Evolutionary conservation across 108 stramenopile genomes (phyloP), one percentile per base, ranked within the genome.

Genomic region (Skeletonema costatum): DNA sequence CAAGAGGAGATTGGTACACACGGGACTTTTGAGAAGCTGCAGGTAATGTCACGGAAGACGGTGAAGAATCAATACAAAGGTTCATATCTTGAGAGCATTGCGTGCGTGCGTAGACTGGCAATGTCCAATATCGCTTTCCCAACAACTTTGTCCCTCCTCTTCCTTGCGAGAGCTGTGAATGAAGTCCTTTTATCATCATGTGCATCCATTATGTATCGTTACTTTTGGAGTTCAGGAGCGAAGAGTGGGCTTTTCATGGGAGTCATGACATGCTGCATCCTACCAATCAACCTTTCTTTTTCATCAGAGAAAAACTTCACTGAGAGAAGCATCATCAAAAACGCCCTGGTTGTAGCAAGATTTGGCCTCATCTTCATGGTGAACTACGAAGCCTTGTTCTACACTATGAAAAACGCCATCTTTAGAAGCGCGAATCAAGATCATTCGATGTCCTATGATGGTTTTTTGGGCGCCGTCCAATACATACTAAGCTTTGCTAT

Each of bases 121-220:
- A 64, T 80, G 31, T 75, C 73, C 21, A 84, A 84, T 50, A 74
- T 84, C 30, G 78, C 83, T 2, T 70, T 79, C 35, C 83, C 83
- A 38, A 80, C 78, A 44, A 71, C 68, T 21, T 21, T 70, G 1
- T 38, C 64, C 9, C 11, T 80, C 21, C 33, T 79, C 16, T 74
- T 75, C 35, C 25, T 84, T 13, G 50, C 68, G 58, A 66, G 65
- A 51, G 19, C 33, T 1, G 44, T 70, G 13, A 36, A 14, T 39
- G 83, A 84, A 60, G 56, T 76, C 25, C 21, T 84, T 6, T 39
- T 75, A 32, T 75, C 74, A n/a, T 84, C 78, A 14, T 74, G 78
- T 56, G 74, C 59, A 19, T 75, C 74, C 41, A 80, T 80, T 9
- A 56, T 60, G 41, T 64, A 44, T 38, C 74, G 74, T 12, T 84